These are phyloP conservation scores for Wickerhamomyces silvicola DNA, from an alignment of 805 yeast species.

Conservation along the genomic window DNA sequence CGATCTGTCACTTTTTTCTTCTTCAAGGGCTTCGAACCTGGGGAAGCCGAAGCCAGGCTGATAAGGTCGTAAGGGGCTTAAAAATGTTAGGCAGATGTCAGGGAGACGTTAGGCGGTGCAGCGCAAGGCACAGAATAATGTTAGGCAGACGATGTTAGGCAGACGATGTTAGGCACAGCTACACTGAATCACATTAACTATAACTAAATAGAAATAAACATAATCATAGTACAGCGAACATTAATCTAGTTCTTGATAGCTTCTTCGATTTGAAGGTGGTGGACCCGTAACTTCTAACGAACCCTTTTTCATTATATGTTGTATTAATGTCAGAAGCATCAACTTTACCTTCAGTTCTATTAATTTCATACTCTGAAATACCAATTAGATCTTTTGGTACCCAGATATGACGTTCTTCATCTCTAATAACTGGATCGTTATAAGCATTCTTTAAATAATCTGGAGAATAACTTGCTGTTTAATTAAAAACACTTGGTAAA, in stretches of 20 bases:
- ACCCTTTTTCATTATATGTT: conserved; percentile 50
- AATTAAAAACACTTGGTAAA: conserved; percentile 29
- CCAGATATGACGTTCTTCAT: conserved; percentile 61
- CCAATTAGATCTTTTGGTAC: conserved; percentile 64
- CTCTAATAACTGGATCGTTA: conserved; percentile 51
- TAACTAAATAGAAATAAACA: too few species aligned
- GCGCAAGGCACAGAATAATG: too few species aligned
- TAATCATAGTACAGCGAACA: too few species aligned
- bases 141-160: too few species aligned
- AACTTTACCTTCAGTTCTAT: conserved; percentile 48
- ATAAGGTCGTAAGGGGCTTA: too few species aligned
- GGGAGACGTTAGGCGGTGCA: too few species aligned
- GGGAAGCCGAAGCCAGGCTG: too few species aligned
- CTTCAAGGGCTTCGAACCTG: too few species aligned
- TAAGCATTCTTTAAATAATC: conserved; percentile 32
- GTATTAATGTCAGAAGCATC: conserved; percentile 55
- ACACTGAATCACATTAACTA: too few species aligned
- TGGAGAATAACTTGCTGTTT: conserved; percentile 25
- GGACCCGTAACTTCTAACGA: conserved; percentile 47
- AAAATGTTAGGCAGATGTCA: too few species aligned
- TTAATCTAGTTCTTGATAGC: conserved; percentile 6
- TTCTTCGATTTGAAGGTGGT: conserved; percentile 65
- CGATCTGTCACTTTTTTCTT: neutral
- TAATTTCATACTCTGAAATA: conserved; percentile 51
- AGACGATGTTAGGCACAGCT: too few species aligned